phyloP scores from a whole-genome alignment of 2,329 filamentous ascomycete species.

The Ophioceras dolichostomum region DNA sequence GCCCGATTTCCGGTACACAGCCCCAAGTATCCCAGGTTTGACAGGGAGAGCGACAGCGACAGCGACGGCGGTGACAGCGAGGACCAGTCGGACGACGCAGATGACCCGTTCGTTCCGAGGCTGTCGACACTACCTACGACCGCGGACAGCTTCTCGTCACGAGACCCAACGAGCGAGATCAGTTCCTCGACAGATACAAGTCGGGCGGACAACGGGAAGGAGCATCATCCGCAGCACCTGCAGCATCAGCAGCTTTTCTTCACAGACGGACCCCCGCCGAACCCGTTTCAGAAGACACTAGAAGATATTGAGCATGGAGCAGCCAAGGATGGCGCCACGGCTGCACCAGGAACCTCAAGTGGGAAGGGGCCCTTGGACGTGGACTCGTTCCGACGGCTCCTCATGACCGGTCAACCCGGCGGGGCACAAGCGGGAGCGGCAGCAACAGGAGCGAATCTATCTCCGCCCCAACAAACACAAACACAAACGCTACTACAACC shows the following conservation, averaged over 20 bases:
- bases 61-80: slow-evolving; percentile 13
- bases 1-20: slow-evolving; percentile 15
- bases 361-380: slow-evolving; percentile 52
- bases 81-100: slow-evolving; percentile 13
- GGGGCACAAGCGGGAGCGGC: too few species aligned
- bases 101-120: slow-evolving; percentile 22
- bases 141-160: too few species aligned
- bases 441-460: slow-evolving; percentile 13
- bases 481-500: slow-evolving; percentile 13
- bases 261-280: slow-evolving; percentile 25
- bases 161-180: too few species aligned
- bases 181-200: too few species aligned
- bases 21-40: slow-evolving; percentile 11
- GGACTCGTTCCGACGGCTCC: slow-evolving; percentile 62
- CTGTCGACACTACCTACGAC: too few species aligned
- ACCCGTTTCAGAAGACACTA: slow-evolving; percentile 44
- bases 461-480: slow-evolving; percentile 10
- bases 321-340: slow-evolving; percentile 17
- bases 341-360: slow-evolving; percentile 17
- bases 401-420: slow-evolving; percentile 58
- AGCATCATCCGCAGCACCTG: too few species aligned
- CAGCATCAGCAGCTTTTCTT: too few species aligned
- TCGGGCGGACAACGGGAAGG: too few species aligned
- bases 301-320: slow-evolving; percentile 34
- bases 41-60: slow-evolving; percentile 14